Conservation (phyloP, 148 eudicot genomes). For the Chenopodium formosanum region DNA sequence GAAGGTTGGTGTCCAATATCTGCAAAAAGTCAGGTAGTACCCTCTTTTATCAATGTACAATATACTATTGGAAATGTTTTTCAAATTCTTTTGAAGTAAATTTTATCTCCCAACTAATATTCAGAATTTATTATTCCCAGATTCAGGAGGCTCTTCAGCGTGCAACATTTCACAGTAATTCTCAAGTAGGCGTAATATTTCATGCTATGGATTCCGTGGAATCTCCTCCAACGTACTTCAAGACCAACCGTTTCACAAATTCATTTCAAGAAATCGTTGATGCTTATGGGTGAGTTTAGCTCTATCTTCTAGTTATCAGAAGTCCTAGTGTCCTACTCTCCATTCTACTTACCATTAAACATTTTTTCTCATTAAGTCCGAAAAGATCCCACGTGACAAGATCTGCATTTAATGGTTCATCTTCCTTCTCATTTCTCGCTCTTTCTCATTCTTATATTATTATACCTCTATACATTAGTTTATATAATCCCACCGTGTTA, state of each 20-base stretch:
- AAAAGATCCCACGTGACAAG: not conserved
- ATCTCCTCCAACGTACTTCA: slow-evolving; percentile 94
- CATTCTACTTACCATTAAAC: not conserved
- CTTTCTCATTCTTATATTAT: no score
- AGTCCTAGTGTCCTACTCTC: not conserved
- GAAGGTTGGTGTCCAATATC: slow-evolving; percentile 99
- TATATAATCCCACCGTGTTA: no score
- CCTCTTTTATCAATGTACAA: not conserved
- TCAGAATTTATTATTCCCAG: slow-evolving; percentile 33
- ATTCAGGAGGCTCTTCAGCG: slow-evolving; percentile 92
- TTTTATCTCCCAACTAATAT: slow-evolving; percentile 19
- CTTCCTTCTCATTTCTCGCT: no score
- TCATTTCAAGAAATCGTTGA: slow-evolving; percentile 98
- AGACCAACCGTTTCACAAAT: slow-evolving; percentile 81
- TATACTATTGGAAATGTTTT: not conserved
- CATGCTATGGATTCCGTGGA: slow-evolving; percentile 84
- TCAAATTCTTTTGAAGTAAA: not conserved
- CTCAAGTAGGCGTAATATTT: slow-evolving; percentile 96
- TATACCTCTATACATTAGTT: no score
- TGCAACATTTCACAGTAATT: slow-evolving; percentile 90
- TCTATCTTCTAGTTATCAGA: slow-evolving; percentile 4
- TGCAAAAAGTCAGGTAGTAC: slow-evolving; percentile 79
- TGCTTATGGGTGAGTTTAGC: slow-evolving; percentile 85
- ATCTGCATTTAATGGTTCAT: no score
- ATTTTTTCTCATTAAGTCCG: not conserved